These are phyloP conservation scores for Lactarius quietus DNA, from an alignment of 768 basidiomycete genomes.

Conservation along the genomic window DNA sequence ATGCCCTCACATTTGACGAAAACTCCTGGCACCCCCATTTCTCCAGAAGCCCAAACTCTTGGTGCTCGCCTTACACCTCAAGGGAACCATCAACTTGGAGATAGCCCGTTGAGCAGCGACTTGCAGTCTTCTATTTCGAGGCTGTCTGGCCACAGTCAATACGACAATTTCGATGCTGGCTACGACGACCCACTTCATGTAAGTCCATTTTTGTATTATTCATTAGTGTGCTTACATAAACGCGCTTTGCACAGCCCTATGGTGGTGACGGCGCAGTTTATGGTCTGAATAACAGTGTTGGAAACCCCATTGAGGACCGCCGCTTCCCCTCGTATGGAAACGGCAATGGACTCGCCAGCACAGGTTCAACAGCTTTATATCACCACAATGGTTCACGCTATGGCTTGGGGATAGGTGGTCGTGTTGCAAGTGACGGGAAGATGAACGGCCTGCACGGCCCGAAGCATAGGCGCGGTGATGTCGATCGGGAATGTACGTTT, in stretches of 20 bases:
- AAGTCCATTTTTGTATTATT: slow-evolving; percentile 23
- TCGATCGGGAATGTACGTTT: slow-evolving; percentile 76
- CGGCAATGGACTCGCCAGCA: slow-evolving; percentile 32
- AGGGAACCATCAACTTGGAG: slow-evolving; percentile 43
- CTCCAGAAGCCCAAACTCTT: slow-evolving; percentile 54
- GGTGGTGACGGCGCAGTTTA: slow-evolving; percentile 49
- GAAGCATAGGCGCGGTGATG: slow-evolving; percentile 92
- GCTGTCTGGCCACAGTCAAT: slow-evolving; percentile 53
- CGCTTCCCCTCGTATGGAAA: slow-evolving; percentile 54
- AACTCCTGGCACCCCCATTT: slow-evolving; percentile 64
- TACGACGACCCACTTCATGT: slow-evolving; percentile 58
- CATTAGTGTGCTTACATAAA: slow-evolving; percentile 11
- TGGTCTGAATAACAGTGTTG: slow-evolving; percentile 28
- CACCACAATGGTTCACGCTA: slow-evolving; percentile 77
- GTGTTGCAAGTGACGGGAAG: slow-evolving; percentile 59
- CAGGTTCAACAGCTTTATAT: slow-evolving; percentile 73
- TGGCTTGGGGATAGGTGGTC: slow-evolving; percentile 57
- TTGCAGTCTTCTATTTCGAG: slow-evolving; percentile 73
- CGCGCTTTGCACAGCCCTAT: slow-evolving; percentile 43
- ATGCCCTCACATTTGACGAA: slow-evolving; percentile 51
- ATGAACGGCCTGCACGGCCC: slow-evolving; percentile 90
- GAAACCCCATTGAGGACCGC: slow-evolving; percentile 44
- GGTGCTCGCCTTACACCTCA: slow-evolving; percentile 59
- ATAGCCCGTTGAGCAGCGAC: slow-evolving; percentile 51
- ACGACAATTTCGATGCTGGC: slow-evolving; percentile 53